A percentile compares a stretch with the other conserved stretches of the same genome.
Conservation (phyloP, 306 rosid species). For the Canavalia gladiata region DNA sequence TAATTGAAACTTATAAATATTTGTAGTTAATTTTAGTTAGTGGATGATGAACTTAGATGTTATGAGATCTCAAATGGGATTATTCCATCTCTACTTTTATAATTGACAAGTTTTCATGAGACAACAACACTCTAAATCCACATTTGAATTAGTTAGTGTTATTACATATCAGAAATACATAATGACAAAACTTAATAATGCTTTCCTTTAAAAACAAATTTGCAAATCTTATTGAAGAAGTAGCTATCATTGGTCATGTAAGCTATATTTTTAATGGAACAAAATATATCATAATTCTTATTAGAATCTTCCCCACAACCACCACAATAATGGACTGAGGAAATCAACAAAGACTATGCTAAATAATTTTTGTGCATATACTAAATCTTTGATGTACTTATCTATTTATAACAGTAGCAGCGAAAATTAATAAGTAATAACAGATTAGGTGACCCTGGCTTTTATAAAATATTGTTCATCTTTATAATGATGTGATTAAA, state of each 20-base stretch:
- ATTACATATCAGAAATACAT: neutral
- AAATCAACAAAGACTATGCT: neutral
- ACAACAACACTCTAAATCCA: neutral
- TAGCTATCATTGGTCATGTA: slow-evolving; percentile 26
- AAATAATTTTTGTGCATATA: neutral
- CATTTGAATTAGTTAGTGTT: neutral
- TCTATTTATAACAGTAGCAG: slow-evolving; percentile 15
- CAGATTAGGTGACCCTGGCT: slow-evolving; percentile 23
- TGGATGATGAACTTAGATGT: slow-evolving; percentile 8
- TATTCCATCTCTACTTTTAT: neutral
- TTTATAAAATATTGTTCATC: neutral
- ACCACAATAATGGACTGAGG: slow-evolving; percentile 39
- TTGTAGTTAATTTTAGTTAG: slow-evolving; percentile 53
- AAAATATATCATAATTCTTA: neutral
- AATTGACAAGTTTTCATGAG: neutral
- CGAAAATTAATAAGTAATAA: neutral
- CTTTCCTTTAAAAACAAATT: neutral
- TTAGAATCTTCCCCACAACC: slow-evolving; percentile 7
- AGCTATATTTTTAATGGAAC: slow-evolving; percentile 4
- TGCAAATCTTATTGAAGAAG: slow-evolving; percentile 25
- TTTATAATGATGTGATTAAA: slow-evolving; percentile 15
- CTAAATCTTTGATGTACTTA: slow-evolving; percentile 29
- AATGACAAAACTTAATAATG: neutral
- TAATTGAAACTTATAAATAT: slow-evolving; percentile 47
- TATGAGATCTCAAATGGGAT: neutral